Conservation (phyloP, 352 stramenopile genomes). For the Globisporangium takayamanum region DNA sequence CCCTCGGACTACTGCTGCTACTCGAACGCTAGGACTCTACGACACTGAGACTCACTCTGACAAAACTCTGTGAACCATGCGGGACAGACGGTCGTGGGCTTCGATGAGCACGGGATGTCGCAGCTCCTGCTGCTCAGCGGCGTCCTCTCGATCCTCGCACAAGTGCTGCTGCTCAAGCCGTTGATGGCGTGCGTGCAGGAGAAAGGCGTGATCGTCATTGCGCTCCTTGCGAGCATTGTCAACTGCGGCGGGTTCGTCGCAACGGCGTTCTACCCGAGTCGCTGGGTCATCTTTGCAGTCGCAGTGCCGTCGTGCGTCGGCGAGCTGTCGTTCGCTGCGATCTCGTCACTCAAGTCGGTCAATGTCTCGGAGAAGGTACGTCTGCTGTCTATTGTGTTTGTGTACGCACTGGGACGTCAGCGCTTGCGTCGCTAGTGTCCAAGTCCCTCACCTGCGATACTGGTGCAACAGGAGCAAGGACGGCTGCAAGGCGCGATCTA, state of each 20-base stretch:
- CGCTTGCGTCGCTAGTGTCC: not conserved
- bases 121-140: slow-evolving; percentile 56
- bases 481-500: slow-evolving; percentile 71
- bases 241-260: slow-evolving; percentile 32
- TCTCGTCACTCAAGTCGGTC: slow-evolving; percentile 56
- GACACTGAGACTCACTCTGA: not conserved
- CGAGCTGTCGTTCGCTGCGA: slow-evolving; percentile 64
- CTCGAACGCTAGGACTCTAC: not conserved
- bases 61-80: not conserved
- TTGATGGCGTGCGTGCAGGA: slow-evolving; percentile 51
- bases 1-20: not conserved
- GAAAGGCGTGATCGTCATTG: slow-evolving; percentile 61
- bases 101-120: slow-evolving; percentile 58
- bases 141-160: slow-evolving; percentile 45
- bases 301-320: slow-evolving; percentile 36
- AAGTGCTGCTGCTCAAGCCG: slow-evolving; percentile 54
- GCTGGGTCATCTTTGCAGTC: slow-evolving; percentile 53
- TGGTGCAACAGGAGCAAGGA: slow-evolving; percentile 46
- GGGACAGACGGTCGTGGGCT: slow-evolving; percentile 48
- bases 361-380: slow-evolving; percentile 48
- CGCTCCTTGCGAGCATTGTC: slow-evolving; percentile 33
- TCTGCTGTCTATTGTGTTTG: not conserved
- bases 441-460: not conserved
- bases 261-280: slow-evolving; percentile 44
- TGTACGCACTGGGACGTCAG: too few species aligned